Conservation (phyloP, 1,139 yeast species). For the Taphrina flavorubra region DNA sequence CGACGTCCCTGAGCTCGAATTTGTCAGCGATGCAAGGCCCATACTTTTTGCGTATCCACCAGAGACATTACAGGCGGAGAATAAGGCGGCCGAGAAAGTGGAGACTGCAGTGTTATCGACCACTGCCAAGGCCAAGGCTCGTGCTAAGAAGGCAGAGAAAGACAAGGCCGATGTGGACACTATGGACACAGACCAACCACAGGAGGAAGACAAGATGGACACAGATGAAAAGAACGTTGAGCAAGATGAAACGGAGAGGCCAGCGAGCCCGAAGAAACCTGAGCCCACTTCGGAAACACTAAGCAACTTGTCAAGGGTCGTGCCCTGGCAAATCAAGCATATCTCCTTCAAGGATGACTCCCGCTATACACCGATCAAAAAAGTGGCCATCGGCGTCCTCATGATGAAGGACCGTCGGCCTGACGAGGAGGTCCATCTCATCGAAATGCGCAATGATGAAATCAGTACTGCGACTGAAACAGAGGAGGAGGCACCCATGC, state of each 20-base stretch:
- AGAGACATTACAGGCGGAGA: conserved; percentile 76
- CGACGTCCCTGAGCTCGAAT: conserved; percentile 81
- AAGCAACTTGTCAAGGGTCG: conserved; percentile 80
- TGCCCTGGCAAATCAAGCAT: conserved; percentile 88
- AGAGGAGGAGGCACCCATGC: conserved; percentile 78
- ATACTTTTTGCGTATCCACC: conserved; percentile 90
- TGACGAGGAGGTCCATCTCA: conserved; percentile 62
- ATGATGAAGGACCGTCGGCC: conserved; percentile 76
- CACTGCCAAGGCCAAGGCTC: conserved; percentile 87
- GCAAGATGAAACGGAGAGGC: conserved; percentile 46
- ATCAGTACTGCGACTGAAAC: conserved; percentile 50
- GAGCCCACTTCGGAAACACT: conserved; percentile 53
- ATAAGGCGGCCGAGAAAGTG: conserved; percentile 84
- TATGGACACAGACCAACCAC: conserved; percentile 54
- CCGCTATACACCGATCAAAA: conserved; percentile 82
- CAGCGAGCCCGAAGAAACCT: conserved; percentile 49
- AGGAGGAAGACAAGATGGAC: conserved; percentile 50
- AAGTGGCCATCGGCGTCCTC: conserved; percentile 65
- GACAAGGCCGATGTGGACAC: conserved; percentile 53
- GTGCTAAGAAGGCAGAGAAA: conserved; percentile 76
- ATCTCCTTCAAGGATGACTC: conserved; percentile 76
- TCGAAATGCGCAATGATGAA: conserved; percentile 54
- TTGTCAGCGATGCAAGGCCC: conserved; percentile 80
- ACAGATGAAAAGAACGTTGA: conserved; percentile 48
- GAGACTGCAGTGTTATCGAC: conserved; percentile 94